Evolutionary conservation across 805 yeast species (phyloP).

Genomic region (Grigorovia yakushimaensis): DNA sequence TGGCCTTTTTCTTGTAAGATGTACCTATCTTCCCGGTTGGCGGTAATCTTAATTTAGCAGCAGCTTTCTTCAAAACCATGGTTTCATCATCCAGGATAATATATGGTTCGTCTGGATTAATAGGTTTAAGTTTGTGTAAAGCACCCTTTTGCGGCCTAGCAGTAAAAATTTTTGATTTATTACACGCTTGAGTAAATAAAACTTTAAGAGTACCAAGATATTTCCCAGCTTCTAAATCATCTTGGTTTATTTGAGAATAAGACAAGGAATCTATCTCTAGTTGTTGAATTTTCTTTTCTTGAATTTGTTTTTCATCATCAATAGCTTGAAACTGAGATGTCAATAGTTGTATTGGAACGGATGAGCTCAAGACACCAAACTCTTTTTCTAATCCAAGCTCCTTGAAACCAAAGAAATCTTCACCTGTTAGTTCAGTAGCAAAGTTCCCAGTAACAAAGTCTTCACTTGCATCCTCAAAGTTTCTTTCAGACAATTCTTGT

Average conservation of each 20-base stretch:
- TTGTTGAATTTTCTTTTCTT: slow-evolving; percentile 43
- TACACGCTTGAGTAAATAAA: slow-evolving; percentile 36
- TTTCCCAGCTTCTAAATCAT: slow-evolving; percentile 38
- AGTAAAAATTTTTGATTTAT: slow-evolving; percentile 35
- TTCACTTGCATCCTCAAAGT: slow-evolving; percentile 83
- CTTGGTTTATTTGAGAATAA: slow-evolving; percentile 43
- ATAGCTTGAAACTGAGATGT: slow-evolving; percentile 49
- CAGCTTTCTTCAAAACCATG: slow-evolving; percentile 60
- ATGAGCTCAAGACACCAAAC: slow-evolving; percentile 69
- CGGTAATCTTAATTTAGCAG: slow-evolving; percentile 70
- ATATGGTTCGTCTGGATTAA: slow-evolving; percentile 29
- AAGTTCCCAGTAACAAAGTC: slow-evolving; percentile 93
- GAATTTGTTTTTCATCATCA: slow-evolving; percentile 48
- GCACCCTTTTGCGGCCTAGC: slow-evolving; percentile 34
- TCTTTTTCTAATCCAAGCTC: slow-evolving; percentile 92
- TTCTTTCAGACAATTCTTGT: slow-evolving; percentile 64
- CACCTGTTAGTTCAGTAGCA: slow-evolving; percentile 78
- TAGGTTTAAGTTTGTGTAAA: slow-evolving; percentile 2
- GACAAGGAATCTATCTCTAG: slow-evolving; percentile 55
- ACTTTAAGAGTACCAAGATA: slow-evolving; percentile 47
- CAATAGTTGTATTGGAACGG: slow-evolving; percentile 82
- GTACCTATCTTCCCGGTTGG: slow-evolving; percentile 80
- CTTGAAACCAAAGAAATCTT: slow-evolving; percentile 94
- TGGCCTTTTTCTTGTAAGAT: slow-evolving; percentile 57
- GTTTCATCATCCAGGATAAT: slow-evolving; percentile 72